Evolutionary conservation across 352 stramenopile genomes (phyloP).

Genomic region (Globisporangium rhizosaccharum): DNA sequence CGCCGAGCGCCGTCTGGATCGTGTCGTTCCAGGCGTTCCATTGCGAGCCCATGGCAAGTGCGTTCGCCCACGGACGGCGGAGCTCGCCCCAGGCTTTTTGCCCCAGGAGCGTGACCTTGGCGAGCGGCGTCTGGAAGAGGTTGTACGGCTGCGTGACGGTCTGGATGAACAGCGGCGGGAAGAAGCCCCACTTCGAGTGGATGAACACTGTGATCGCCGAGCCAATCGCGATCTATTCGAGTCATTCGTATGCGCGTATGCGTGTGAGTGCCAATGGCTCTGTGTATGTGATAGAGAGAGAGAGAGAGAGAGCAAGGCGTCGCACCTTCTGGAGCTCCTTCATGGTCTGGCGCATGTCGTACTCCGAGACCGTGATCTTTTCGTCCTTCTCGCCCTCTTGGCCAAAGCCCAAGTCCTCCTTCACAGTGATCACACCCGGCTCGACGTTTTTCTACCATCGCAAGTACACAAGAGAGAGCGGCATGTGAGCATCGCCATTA

Average conservation of each 20-base stretch:
- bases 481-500: no score
- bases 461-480: neutral
- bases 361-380: conserved; percentile 79
- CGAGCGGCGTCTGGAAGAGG: conserved; percentile 56
- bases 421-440: conserved; percentile 57
- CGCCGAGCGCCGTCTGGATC: conserved; percentile 57
- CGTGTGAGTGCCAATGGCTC: neutral
- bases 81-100: conserved; percentile 74
- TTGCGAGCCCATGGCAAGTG: conserved; percentile 56
- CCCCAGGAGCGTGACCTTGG: conserved; percentile 55
- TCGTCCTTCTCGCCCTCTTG: conserved; percentile 66
- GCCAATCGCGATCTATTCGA: conserved; percentile 48
- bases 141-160: conserved; percentile 76
- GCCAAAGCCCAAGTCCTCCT: conserved; percentile 76
- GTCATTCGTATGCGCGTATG: neutral
- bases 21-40: conserved; percentile 79
- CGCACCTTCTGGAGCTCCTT: conserved; percentile 73
- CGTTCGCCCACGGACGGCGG: conserved; percentile 65
- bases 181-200: conserved; percentile 79
- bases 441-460: conserved; percentile 68
- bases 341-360: conserved; percentile 64
- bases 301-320: no score
- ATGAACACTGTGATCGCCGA: conserved; percentile 61
- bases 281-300: no score
- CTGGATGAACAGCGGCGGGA: conserved; percentile 78